Evolutionary conservation across 495 filamentous ascomycete species (phyloP), one percentile per base, ranked within the genome.

Genomic region (Xylaria sp.): DNA sequence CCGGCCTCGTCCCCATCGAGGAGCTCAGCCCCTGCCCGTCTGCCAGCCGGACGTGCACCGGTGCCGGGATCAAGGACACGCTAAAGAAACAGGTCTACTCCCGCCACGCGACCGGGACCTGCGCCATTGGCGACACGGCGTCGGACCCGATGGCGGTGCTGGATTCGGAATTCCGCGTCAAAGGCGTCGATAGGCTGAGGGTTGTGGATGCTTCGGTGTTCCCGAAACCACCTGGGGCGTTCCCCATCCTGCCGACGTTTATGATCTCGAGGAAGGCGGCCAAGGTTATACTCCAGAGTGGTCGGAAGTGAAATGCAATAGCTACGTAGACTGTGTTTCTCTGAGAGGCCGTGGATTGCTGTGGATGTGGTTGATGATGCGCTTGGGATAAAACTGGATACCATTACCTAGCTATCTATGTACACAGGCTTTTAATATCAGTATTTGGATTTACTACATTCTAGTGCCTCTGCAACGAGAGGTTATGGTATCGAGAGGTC

Each of bases 201-300:
- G 86, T 90, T 43, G 88, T 86, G 0, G 88, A 90, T 75, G 86
- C 83, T 35, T 87, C 84, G 65, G 82, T 86, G 37, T 88, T 90
- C 78, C 90, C 89, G 17, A 80, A 76, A 8, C 72, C 88, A 17
- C 83, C 85, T 50, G 85, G 85, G 11, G 86, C 87, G 17, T 88
- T 90, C 63, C 87, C 88, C 0, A 85, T 88, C 72, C 85, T 89
- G 79, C 85, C 86, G 26, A 88, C 86, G 0, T 90, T 89, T 71
- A 87, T 87, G 52, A 83, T 91, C 72, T 85, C 85, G 5, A 86
- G 90, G 77, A 85, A 87, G 69, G 89, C 86, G 50, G 87, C 86
- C 0, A 88, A 88, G 69, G 77, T 82, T n/a, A 86, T 90, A 44
- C 29, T 65, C 44, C 19, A n/a, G 62, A 35, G 5, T 46, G 43